Evolutionary conservation across 768 basidiomycete genomes (phyloP), one percentile per base, ranked within the genome.

Genomic region (Hypholoma fasciculare): DNA sequence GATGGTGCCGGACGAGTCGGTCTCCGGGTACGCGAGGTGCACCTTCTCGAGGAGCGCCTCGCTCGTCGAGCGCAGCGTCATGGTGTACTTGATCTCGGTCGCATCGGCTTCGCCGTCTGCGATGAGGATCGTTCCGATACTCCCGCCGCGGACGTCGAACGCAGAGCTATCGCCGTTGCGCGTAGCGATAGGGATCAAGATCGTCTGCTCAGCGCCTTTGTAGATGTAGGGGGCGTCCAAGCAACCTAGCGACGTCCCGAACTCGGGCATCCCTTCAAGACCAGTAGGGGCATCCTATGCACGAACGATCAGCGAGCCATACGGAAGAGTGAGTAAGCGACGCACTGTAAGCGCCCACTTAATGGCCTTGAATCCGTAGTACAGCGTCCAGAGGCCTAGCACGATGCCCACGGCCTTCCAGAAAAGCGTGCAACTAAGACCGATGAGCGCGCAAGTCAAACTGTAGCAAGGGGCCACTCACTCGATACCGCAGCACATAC

Each of bases 391-490:
- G 14, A 80, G 60, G 17, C 69, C 67, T 3, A 74, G 57, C n/a
- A 84, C 80, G 47, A 85, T 78, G 19, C 76, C 82, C 52, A 84
- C 71, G 1, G 80, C 80, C 63, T 82, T 86, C 76, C 78, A 84
- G 66, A 84, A 78, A 12, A 84, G 68, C 34, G 71, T 71, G 61
- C 82, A 83, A 60, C 83, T 85, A 54, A n/a, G 46, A 52, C 9
- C 1, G 40, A 48, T 27, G 16, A 49, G 27, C 38, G 16, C 7
- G 20, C 5, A 49, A 42, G 46, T 20, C 12, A 66, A 53, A 61
- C 51, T 9, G 19, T 17, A 11, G 14, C 34, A 19, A 39, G 16
- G 30, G 34, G 11, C 20, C 19, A 68, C 80, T 56, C 52, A 84
- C 82, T 78, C 70, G 46, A 80, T 26, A 14, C 82, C 82, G 64